Evolutionary conservation across 2,329 filamentous ascomycete species (phyloP).

Genomic region (Fusarium haematococcum): DNA sequence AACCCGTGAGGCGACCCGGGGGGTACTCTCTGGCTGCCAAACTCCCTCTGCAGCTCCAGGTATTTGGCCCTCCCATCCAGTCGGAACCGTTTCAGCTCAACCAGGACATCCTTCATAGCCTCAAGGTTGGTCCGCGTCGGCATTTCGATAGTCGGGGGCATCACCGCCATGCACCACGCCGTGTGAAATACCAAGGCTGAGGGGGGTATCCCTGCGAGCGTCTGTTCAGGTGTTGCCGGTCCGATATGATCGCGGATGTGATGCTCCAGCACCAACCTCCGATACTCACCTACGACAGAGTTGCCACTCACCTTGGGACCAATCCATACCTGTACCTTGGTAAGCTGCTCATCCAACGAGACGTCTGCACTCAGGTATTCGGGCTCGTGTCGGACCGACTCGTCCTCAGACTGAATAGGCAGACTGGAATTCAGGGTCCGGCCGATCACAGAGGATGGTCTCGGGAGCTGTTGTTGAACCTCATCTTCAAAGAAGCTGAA

Average conservation of each 20-base stretch:
- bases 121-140: constrained; percentile 48
- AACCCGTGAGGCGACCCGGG: constrained; percentile 48
- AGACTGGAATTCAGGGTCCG: constrained; percentile 17
- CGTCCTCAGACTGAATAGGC: background rate
- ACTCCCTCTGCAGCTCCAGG: constrained; percentile 20
- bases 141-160: constrained; percentile 46
- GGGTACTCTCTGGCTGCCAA: constrained; percentile 3
- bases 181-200: constrained; percentile 60
- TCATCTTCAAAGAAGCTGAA: constrained; percentile 61
- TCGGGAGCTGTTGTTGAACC: constrained; percentile 8
- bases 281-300: constrained; percentile 60
- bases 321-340: constrained; percentile 58
- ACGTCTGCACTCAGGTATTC: constrained; percentile 40
- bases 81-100: constrained; percentile 56
- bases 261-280: constrained; percentile 55
- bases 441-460: constrained; percentile 5
- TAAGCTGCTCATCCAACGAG: constrained; percentile 44
- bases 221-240: constrained; percentile 62
- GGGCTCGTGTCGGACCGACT: constrained; percentile 28
- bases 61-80: constrained; percentile 47
- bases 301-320: constrained; percentile 52
- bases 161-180: constrained; percentile 64
- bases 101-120: constrained; percentile 59
- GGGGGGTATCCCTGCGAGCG: constrained; percentile 61
- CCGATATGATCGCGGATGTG: constrained; percentile 53